Percentiles rank a stretch among this genome's conserved stretches.
These are phyloP conservation scores for Xylariomycetidae sp. DNA, from an alignment of 2,329 filamentous ascomycete species.

Conservation along the genomic window DNA sequence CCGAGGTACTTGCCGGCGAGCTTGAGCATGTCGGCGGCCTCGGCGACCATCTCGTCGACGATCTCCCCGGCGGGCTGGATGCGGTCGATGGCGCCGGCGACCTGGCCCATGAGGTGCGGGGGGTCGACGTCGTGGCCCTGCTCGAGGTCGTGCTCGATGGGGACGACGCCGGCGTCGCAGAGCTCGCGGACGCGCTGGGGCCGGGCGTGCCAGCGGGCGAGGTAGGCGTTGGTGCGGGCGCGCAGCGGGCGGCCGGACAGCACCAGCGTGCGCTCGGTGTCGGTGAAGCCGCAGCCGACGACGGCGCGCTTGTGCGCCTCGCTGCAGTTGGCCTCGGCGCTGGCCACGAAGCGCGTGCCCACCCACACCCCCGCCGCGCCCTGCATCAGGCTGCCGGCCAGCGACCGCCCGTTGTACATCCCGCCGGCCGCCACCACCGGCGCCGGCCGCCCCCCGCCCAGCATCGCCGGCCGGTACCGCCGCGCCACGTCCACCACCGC, in stretches of 20 bases:
- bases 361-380: conserved; percentile 91
- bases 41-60: conserved; percentile 81
- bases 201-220: conserved; percentile 71
- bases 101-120: conserved; percentile 91
- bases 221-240: conserved; percentile 76
- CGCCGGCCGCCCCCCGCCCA: conserved; percentile 60
- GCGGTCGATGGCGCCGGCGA: conserved; percentile 69
- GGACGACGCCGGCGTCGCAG: conserved; percentile 71
- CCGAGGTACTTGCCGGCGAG: conserved; percentile 54
- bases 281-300: conserved; percentile 69
- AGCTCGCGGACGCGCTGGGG: conserved; percentile 70
- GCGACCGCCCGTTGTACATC: conserved; percentile 71
- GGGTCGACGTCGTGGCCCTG: conserved; percentile 75
- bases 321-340: conserved; percentile 72
- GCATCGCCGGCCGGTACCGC: conserved; percentile 60
- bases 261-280: conserved; percentile 77
- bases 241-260: conserved; percentile 76
- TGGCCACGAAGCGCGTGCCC: conserved; percentile 85
- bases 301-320: conserved; percentile 79
- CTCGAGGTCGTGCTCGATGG: conserved; percentile 77
- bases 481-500: conserved; percentile 78
- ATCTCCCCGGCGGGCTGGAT: conserved; percentile 79
- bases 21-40: conserved; percentile 64
- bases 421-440: conserved; percentile 87
- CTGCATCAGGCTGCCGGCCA: conserved; percentile 80